Percentiles rank a stretch among this genome's conserved stretches.
These are phyloP conservation scores for Podila minutissima DNA, from an alignment of 192 early-diverging fungal genomes.

Conservation along the genomic window DNA sequence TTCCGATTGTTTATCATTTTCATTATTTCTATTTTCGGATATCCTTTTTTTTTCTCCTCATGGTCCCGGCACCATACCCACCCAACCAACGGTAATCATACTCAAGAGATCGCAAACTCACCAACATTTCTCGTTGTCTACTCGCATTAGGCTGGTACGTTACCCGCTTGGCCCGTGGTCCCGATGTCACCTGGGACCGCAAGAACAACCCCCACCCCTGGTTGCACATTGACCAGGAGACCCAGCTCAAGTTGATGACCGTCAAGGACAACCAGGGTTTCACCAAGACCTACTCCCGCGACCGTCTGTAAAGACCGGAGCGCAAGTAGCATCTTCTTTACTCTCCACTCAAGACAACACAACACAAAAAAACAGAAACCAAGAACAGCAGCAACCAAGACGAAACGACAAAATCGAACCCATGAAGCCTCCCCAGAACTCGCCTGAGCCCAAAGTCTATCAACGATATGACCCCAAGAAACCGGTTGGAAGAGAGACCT, in stretches of 20 bases:
- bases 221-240: conserved; percentile 67
- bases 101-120: background rate
- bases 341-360: too few species aligned
- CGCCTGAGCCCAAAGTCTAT: too few species aligned
- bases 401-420: too few species aligned
- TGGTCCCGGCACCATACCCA: background rate
- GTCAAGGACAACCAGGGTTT: conserved; percentile 67
- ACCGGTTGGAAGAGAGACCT: too few species aligned
- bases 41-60: background rate
- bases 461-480: too few species aligned
- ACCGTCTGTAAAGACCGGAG: conserved; percentile 53
- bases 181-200: conserved; percentile 70
- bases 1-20: background rate
- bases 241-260: conserved; percentile 66
- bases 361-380: background rate
- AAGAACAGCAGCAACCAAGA: background rate
- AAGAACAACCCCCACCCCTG: conserved; percentile 62
- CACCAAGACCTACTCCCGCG: conserved; percentile 63
- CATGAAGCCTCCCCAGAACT: too few species aligned
- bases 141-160: conserved; percentile 55
- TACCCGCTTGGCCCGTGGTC: conserved; percentile 64
- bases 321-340: too few species aligned
- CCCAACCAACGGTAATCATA: background rate
- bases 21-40: conserved; percentile 1
- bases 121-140: background rate